Evolutionary conservation across 306 rosid genomes (phyloP).

Genomic region (Cicer bijugum): DNA sequence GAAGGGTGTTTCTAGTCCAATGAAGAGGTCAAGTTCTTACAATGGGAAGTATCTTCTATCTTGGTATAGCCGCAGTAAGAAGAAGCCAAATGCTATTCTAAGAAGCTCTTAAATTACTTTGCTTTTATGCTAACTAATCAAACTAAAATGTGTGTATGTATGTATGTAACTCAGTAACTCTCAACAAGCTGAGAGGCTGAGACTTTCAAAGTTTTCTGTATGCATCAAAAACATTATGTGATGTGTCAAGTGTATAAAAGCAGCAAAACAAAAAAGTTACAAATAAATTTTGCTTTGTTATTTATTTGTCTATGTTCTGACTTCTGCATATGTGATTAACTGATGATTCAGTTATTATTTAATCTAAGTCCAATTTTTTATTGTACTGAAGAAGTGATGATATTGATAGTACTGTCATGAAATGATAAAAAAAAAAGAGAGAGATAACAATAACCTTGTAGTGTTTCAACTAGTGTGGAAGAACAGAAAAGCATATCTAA

Average conservation of each 20-base stretch:
- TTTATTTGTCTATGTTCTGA: slow-evolving; percentile 11
- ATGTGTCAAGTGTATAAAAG: slow-evolving; percentile 35
- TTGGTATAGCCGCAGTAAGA: slow-evolving; percentile 48
- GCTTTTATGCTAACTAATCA: slow-evolving; percentile 16
- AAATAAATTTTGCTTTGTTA: slow-evolving; percentile 37
- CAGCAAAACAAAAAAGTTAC: slow-evolving; percentile 32
- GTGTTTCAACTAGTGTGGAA: background rate
- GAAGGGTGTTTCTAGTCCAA: slow-evolving; percentile 49
- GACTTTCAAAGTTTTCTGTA: slow-evolving; percentile 35
- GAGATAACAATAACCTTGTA: background rate
- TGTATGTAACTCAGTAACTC: slow-evolving; percentile 46
- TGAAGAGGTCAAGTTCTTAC: slow-evolving; percentile 75
- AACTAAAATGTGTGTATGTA: slow-evolving; percentile 17
- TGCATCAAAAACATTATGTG: slow-evolving; percentile 41
- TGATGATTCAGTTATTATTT: background rate
- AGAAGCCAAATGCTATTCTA: slow-evolving; percentile 49
- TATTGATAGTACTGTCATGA: background rate
- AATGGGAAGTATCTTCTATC: slow-evolving; percentile 55
- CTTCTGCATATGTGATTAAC: background rate
- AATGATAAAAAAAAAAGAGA: too few species aligned
- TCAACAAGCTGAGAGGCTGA: slow-evolving; percentile 49
- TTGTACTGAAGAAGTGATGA: background rate
- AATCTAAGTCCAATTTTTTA: background rate
- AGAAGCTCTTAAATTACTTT: slow-evolving; percentile 50
- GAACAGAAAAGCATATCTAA: background rate